phyloP scores from a whole-genome alignment of 129 eudicot genomes.

The Scalesia atractyloides region DNA sequence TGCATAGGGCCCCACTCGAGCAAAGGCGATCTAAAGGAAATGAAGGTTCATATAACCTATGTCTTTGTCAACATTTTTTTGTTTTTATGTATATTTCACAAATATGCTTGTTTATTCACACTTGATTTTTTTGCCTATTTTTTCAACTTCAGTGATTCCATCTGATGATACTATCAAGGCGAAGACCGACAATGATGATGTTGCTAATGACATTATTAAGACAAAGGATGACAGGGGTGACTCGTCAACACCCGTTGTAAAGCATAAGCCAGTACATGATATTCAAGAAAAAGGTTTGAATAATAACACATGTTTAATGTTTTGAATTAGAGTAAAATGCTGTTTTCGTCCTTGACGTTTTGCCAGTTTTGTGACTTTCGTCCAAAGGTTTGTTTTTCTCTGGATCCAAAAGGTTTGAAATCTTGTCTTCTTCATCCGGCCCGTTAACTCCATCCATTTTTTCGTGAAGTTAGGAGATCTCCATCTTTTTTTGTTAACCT shows the following conservation, averaged over 20 bases:
- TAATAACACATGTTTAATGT: background rate
- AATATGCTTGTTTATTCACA: background rate
- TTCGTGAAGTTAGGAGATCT: too few relatives aligned
- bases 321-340: too few relatives aligned
- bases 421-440: too few relatives aligned
- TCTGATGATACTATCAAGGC: constrained; percentile 38
- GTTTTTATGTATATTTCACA: background rate
- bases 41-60: constrained; percentile 49
- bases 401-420: too few relatives aligned
- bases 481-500: too few relatives aligned
- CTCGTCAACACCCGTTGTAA: constrained; percentile 23
- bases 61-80: background rate
- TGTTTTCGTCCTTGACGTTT: too few relatives aligned
- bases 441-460: too few relatives aligned
- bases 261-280: constrained; percentile 33
- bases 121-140: background rate
- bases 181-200: constrained; percentile 20
- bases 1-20: constrained; percentile 83
- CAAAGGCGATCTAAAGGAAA: constrained; percentile 71
- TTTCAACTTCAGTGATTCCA: constrained; percentile 29
- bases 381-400: too few relatives aligned
- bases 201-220: constrained; percentile 22
- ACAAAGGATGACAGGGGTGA: constrained; percentile 36
- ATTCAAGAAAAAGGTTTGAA: constrained; percentile 47
- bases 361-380: too few relatives aligned